Evolutionary conservation across 2,329 filamentous ascomycete genomes (phyloP).

Genomic region (Rhynchosporium secalis): DNA sequence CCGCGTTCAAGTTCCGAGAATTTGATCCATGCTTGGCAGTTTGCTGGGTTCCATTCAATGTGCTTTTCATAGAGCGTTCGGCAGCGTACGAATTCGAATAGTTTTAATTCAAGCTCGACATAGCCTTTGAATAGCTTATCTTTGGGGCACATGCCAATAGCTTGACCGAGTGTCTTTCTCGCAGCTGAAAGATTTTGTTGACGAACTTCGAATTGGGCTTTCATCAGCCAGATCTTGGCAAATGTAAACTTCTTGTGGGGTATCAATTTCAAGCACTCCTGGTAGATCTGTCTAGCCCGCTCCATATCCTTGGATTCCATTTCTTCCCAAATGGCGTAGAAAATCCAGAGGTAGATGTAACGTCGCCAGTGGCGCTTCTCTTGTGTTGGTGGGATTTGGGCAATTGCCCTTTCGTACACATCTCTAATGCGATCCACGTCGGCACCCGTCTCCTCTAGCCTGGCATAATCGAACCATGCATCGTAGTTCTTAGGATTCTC

Average conservation of each 20-base stretch:
- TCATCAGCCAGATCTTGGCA: slow-evolving; percentile 92
- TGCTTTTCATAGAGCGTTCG: slow-evolving; percentile 92
- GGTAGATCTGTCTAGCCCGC: slow-evolving; percentile 85
- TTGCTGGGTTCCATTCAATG: slow-evolving; percentile 86
- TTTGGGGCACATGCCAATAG: slow-evolving; percentile 93
- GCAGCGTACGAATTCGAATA: slow-evolving; percentile 92
- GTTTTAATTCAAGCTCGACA: slow-evolving; percentile 85
- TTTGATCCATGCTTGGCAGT: slow-evolving; percentile 93
- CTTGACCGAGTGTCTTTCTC: slow-evolving; percentile 84
- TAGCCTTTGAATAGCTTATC: slow-evolving; percentile 94
- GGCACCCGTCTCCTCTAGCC: slow-evolving; percentile 82
- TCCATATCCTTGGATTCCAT: slow-evolving; percentile 76
- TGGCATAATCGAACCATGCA: slow-evolving; percentile 92
- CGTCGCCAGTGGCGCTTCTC: slow-evolving; percentile 97
- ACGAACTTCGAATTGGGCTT: slow-evolving; percentile 89
- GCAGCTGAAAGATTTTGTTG: slow-evolving; percentile 79
- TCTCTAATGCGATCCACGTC: slow-evolving; percentile 84
- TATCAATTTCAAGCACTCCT: slow-evolving; percentile 80
- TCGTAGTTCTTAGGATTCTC: slow-evolving; percentile 97
- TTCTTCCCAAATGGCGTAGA: slow-evolving; percentile 96
- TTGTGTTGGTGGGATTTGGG: slow-evolving; percentile 89
- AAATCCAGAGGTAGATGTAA: slow-evolving; percentile 97
- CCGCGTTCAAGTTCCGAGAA: slow-evolving; percentile 92
- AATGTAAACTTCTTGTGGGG: slow-evolving; percentile 98
- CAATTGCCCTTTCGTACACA: slow-evolving; percentile 92